These are phyloP conservation scores for Aschersonia sp. DNA, from an alignment of 2,329 filamentous ascomycete species.

Conservation along the genomic window DNA sequence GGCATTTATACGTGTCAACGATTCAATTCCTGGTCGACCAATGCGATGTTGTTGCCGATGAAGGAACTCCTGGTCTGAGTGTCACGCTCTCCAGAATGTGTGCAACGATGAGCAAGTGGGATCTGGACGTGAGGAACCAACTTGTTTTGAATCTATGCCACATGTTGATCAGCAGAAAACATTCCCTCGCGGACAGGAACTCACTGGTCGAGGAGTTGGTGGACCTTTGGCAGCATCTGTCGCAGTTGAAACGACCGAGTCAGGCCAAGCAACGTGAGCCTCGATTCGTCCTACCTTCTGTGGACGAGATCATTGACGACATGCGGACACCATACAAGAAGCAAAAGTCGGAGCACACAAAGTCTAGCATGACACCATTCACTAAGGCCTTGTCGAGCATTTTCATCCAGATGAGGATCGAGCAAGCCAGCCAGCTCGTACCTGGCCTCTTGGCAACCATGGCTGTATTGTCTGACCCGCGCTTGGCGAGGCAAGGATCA, in stretches of 20 bases:
- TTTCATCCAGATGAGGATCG: conserved; percentile 15
- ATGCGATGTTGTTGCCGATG: conserved; percentile 7
- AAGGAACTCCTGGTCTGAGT: conserved; percentile 6
- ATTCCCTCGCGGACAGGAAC: conserved; percentile 5
- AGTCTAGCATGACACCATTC: conserved; percentile 1
- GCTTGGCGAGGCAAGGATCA: conserved; percentile 4
- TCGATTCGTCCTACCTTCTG: conserved; percentile 16
- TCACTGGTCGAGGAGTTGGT: conserved; percentile 15
- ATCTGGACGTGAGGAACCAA: conserved; percentile 13
- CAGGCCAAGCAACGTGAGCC: conserved; percentile 6
- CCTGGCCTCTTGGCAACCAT: conserved; percentile 18
- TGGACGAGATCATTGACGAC: conserved; percentile 12
- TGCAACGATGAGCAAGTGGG: conserved; percentile 11
- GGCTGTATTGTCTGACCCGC: conserved; percentile 15
- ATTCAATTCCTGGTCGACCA: conserved; percentile 9
- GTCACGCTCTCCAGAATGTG: conserved; percentile 13
- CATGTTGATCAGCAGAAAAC: conserved; percentile 6
- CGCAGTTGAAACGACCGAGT: conserved; percentile 16
- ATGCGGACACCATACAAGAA: neutral
- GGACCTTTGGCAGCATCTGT: conserved; percentile 21
- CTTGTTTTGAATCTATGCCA: conserved; percentile 19
- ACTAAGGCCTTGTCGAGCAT: conserved; percentile 13
- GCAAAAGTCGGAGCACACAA: neutral
- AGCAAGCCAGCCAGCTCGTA: conserved; percentile 11
- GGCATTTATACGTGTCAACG: conserved; percentile 11